Percentiles rank a stretch among this genome's conserved stretches.
Conservation (phyloP, 345 rosid species). For the Populus euphratica region DNA sequence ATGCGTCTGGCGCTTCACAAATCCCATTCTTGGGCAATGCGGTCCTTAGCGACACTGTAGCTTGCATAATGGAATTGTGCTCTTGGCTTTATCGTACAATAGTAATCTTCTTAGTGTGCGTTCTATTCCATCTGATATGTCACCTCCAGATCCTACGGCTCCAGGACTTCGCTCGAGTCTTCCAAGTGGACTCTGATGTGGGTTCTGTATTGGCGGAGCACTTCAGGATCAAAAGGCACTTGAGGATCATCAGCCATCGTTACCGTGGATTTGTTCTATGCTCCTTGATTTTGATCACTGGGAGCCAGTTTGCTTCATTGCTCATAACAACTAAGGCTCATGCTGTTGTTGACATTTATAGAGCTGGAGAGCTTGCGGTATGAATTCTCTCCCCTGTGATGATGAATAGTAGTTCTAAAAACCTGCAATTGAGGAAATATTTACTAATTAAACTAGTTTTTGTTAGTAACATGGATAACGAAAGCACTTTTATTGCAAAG, state of each 20-base stretch:
- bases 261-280: conserved; percentile 61
- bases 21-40: conserved; percentile 84
- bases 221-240: conserved; percentile 72
- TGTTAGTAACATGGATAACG: too few relatives aligned
- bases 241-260: conserved; percentile 87
- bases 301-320: conserved; percentile 81
- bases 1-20: conserved; percentile 84
- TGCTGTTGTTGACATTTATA: conserved; percentile 50
- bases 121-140: conserved; percentile 81
- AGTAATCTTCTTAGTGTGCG: conserved; percentile 75
- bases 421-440: too few relatives aligned
- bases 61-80: conserved; percentile 73
- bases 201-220: conserved; percentile 70
- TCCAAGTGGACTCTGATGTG: conserved; percentile 73
- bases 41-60: conserved; percentile 65
- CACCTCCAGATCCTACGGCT: conserved; percentile 89
- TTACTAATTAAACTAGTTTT: too few relatives aligned
- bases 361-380: conserved; percentile 90
- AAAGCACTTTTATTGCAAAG: too few relatives aligned
- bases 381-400: conserved; percentile 12
- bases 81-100: conserved; percentile 92
- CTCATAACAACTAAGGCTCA: conserved; percentile 62
- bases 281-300: conserved; percentile 67
- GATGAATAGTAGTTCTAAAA: too few relatives aligned
- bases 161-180: conserved; percentile 75